A percentile compares a stretch with the other conserved stretches of the same genome.
Conservation (phyloP, 768 basidiomycete species). For the Suillus hirtellus region DNA sequence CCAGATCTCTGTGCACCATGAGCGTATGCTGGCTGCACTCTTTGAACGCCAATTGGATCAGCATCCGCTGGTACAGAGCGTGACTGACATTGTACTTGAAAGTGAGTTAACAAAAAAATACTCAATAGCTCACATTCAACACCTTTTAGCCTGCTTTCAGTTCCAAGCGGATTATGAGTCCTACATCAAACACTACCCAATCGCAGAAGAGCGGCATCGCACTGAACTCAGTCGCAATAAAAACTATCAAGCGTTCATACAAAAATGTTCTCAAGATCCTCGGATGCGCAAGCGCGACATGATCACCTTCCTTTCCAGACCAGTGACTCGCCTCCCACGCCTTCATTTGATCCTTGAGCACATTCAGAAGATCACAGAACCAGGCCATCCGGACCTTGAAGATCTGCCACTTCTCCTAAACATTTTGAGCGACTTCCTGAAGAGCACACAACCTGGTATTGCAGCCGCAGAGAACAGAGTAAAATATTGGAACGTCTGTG, state of each 20-base stretch:
- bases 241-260: slow-evolving; percentile 66
- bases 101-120: slow-evolving; percentile 42
- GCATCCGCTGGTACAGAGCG: slow-evolving; percentile 77
- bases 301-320: slow-evolving; percentile 80
- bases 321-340: slow-evolving; percentile 86
- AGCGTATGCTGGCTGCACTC: slow-evolving; percentile 68
- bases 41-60: slow-evolving; percentile 82
- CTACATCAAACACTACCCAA: slow-evolving; percentile 87
- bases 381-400: slow-evolving; percentile 78
- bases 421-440: slow-evolving; percentile 71
- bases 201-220: slow-evolving; percentile 81
- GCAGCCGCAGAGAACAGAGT: slow-evolving; percentile 90
- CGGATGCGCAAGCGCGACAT: slow-evolving; percentile 75
- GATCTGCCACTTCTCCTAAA: slow-evolving; percentile 70
- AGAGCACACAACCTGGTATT: slow-evolving; percentile 88
- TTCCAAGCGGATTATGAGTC: slow-evolving; percentile 72
- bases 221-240: slow-evolving; percentile 71
- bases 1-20: slow-evolving; percentile 66
- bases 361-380: slow-evolving; percentile 64
- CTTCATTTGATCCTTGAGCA: slow-evolving; percentile 74
- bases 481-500: slow-evolving; percentile 80
- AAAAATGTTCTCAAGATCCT: slow-evolving; percentile 60
- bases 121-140: slow-evolving; percentile 19
- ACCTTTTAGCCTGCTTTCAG: slow-evolving; percentile 30
- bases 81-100: slow-evolving; percentile 85